Conservation (phyloP, 192 early-diverging fungal species). For the Obelidium mucronatum region DNA sequence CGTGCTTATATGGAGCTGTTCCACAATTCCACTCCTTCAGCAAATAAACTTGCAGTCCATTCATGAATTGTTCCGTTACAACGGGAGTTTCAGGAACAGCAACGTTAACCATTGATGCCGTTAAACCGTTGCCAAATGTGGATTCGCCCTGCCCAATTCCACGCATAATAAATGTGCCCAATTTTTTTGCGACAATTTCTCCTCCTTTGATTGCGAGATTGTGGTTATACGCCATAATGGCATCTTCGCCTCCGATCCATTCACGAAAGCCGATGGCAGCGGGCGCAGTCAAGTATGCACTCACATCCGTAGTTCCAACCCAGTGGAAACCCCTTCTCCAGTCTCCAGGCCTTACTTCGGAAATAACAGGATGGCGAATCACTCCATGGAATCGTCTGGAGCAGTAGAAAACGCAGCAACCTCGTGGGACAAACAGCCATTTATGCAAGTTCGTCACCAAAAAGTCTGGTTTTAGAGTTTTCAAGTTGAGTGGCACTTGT, state of each 20-base stretch:
- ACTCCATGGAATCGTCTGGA: conserved; percentile 53
- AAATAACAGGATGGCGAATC: conserved; percentile 29
- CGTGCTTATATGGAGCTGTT: conserved; percentile 54
- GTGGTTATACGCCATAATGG: conserved; percentile 63
- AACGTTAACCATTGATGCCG: conserved; percentile 68
- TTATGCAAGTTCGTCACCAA: conserved; percentile 75
- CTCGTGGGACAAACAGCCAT: conserved; percentile 67
- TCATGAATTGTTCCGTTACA: conserved; percentile 27
- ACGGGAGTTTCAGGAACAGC: conserved; percentile 54
- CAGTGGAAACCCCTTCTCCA: conserved; percentile 31
- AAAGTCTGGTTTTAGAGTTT: conserved; percentile 39
- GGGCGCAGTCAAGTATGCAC: conserved; percentile 43
- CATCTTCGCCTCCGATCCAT: conserved; percentile 69
- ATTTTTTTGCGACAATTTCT: conserved; percentile 60
- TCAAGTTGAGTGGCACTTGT: conserved; percentile 61
- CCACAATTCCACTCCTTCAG: conserved; percentile 52
- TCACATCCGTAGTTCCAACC: conserved; percentile 39
- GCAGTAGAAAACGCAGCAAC: conserved; percentile 62
- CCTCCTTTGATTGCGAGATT: conserved; percentile 64
- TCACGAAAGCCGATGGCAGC: conserved; percentile 59
- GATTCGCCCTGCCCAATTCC: conserved; percentile 10
- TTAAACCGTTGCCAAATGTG: conserved; percentile 49
- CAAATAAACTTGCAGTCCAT: conserved; percentile 27
- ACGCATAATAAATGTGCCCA: conserved; percentile 57
- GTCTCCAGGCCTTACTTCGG: background rate